phyloP scores from a whole-genome alignment of 106 monocot genomes.

The Dioscorea zingiberensis region DNA sequence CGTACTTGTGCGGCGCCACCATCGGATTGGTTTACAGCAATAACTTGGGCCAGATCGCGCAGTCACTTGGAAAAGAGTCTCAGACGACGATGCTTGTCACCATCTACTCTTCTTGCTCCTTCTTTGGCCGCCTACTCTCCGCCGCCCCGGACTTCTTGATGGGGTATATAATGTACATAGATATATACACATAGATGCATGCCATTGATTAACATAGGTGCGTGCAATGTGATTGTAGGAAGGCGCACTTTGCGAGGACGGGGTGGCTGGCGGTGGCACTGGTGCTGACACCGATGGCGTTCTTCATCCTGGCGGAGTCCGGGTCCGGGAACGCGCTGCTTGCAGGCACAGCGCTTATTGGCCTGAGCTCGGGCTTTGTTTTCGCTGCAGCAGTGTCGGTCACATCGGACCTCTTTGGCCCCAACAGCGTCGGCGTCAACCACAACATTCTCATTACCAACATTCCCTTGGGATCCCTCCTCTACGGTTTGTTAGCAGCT shows the following conservation, averaged over 20 bases:
- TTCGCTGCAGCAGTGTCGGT: conserved; percentile 70
- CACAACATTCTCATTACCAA: conserved; percentile 92
- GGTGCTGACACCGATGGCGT: conserved; percentile 58
- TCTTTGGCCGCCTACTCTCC: conserved; percentile 78
- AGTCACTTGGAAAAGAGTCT: conserved; percentile 48
- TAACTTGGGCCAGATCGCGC: conserved; percentile 77
- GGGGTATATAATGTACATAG: conserved; percentile 18
- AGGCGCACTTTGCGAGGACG: conserved; percentile 59
- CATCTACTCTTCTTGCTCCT: conserved; percentile 84
- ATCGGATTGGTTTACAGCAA: conserved; percentile 87
- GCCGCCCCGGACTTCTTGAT: conserved; percentile 61
- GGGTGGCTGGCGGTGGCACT: conserved; percentile 62
- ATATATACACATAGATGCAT: too few species aligned
- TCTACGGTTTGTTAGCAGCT: conserved; percentile 74
- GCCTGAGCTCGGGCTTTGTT: conserved; percentile 84
- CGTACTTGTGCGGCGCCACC: conserved; percentile 86
- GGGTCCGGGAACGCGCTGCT: conserved; percentile 21
- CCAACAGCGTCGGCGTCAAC: conserved; percentile 61
- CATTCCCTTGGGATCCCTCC: conserved; percentile 77
- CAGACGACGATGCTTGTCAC: conserved; percentile 42
- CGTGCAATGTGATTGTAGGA: conserved; percentile 28
- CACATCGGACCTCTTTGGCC: conserved; percentile 82
- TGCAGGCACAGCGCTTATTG: conserved; percentile 54
- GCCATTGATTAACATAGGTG: background rate
- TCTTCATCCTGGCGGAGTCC: conserved; percentile 44